Evolutionary conservation across 352 stramenopile genomes (phyloP).

Genomic region (Phytophthora pluvialis): DNA sequence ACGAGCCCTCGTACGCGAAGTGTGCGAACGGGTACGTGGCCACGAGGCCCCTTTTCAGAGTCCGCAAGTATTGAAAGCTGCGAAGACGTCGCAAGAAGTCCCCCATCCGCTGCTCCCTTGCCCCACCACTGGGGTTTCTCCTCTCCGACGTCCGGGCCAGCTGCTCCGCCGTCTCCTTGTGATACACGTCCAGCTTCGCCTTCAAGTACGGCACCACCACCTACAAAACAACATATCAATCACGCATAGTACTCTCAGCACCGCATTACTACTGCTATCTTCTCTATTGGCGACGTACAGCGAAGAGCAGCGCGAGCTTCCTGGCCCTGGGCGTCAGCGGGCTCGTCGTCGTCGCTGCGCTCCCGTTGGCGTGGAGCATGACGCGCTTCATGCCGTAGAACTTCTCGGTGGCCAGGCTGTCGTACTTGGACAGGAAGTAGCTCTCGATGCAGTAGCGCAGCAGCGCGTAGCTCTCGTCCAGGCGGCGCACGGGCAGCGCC

Average conservation of each 20-base stretch:
- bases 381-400: slow-evolving; percentile 90
- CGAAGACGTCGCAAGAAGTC: slow-evolving; percentile 56
- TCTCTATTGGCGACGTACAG: slow-evolving; percentile 38
- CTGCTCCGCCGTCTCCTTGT: slow-evolving; percentile 53
- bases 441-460: slow-evolving; percentile 62
- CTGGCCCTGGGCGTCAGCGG: slow-evolving; percentile 52
- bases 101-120: slow-evolving; percentile 25
- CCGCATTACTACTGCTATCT: neutral
- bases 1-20: slow-evolving; percentile 80
- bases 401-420: slow-evolving; percentile 80
- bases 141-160: slow-evolving; percentile 22
- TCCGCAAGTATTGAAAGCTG: slow-evolving; percentile 53
- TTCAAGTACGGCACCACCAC: slow-evolving; percentile 84
- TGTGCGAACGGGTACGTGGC: slow-evolving; percentile 77
- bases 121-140: neutral
- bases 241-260: slow-evolving; percentile 1
- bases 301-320: slow-evolving; percentile 65
- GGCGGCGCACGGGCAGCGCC: slow-evolving; percentile 59
- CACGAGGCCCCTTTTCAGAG: slow-evolving; percentile 69
- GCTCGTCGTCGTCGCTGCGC: slow-evolving; percentile 27
- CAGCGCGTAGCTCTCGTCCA: slow-evolving; percentile 85
- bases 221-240: slow-evolving; percentile 28
- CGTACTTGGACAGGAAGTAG: slow-evolving; percentile 82
- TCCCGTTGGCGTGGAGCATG: slow-evolving; percentile 31
- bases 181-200: slow-evolving; percentile 72